Conservation (phyloP, 768 basidiomycete genomes). For the Tulasnella sp. region DNA sequence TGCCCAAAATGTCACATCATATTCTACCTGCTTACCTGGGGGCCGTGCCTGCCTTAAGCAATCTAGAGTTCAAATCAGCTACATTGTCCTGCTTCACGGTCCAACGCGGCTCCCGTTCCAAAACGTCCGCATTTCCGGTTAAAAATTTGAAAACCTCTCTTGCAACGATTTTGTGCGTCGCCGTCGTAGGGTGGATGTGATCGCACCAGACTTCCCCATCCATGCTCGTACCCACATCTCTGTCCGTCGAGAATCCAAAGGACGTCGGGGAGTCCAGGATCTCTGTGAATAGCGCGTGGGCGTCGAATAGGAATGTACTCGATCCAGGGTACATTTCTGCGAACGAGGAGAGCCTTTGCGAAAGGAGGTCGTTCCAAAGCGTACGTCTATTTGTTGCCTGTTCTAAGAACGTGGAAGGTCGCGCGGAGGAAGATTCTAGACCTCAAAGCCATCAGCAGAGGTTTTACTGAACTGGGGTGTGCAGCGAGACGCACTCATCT, state of each 20-base stretch:
- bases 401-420: not conserved
- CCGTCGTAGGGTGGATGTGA: constrained; percentile 4
- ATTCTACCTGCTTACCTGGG: too few relatives aligned
- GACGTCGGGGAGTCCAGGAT: constrained; percentile 38
- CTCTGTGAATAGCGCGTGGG: constrained; percentile 34
- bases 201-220: not conserved
- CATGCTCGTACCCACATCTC: not conserved
- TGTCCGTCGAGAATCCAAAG: constrained; percentile 32
- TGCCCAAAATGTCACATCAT: too few relatives aligned
- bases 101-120: not conserved
- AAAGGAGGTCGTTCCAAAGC: constrained; percentile 41
- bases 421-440: not conserved
- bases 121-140: not conserved
- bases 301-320: constrained; percentile 36
- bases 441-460: not conserved
- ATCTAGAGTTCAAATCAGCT: too few relatives aligned
- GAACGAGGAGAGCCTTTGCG: constrained; percentile 30
- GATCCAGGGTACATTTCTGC: constrained; percentile 33
- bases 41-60: too few relatives aligned
- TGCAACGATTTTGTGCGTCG: constrained; percentile 11
- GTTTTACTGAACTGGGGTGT: constrained; percentile 35
- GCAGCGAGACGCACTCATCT: constrained; percentile 22
- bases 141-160: not conserved
- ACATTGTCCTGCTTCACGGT: too few relatives aligned
- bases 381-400: not conserved